phyloP scores from a whole-genome alignment of 208 protist genomes.

The Crithidia bombi region DNA sequence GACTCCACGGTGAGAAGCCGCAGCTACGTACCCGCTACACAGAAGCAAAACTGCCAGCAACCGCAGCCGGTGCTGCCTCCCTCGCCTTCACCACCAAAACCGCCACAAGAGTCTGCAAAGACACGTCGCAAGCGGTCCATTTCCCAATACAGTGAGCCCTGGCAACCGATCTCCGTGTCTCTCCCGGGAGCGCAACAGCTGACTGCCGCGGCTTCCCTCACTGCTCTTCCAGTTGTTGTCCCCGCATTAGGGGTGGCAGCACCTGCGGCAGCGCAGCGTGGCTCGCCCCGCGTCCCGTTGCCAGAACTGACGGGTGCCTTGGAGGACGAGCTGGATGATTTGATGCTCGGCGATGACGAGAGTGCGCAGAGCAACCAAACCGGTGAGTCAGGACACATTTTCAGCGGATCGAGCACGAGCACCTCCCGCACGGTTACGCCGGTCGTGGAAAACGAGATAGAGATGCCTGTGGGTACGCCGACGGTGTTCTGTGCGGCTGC shows the following conservation, averaged over 20 bases:
- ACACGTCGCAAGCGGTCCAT: slow-evolving; percentile 7
- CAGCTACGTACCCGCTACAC: slow-evolving; percentile 7
- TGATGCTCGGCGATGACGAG: slow-evolving; percentile 21
- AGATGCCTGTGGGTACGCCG: slow-evolving; percentile 1
- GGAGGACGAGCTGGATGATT: slow-evolving; percentile 28
- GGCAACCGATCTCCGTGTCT: slow-evolving; percentile 33
- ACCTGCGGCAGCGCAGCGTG: neutral
- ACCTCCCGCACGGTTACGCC: slow-evolving; percentile 11
- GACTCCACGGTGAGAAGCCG: slow-evolving; percentile 1
- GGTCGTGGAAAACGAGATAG: slow-evolving; percentile 4
- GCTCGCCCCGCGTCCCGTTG: neutral
- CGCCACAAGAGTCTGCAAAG: neutral
- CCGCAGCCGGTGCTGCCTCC: neutral
- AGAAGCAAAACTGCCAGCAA: neutral
- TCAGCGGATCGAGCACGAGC: slow-evolving; percentile 15
- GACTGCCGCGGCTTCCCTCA: neutral
- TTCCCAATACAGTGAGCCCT: slow-evolving; percentile 34
- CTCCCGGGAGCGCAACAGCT: neutral
- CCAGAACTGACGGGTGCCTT: neutral
- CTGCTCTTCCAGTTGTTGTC: neutral
- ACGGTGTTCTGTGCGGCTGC: neutral
- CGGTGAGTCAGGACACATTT: slow-evolving; percentile 11
- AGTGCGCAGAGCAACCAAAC: slow-evolving; percentile 10
- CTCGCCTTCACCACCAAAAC: neutral
- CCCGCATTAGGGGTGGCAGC: neutral